Conservation (phyloP, 1,139 yeast species). For the Saccharomyces hybrid region DNA sequence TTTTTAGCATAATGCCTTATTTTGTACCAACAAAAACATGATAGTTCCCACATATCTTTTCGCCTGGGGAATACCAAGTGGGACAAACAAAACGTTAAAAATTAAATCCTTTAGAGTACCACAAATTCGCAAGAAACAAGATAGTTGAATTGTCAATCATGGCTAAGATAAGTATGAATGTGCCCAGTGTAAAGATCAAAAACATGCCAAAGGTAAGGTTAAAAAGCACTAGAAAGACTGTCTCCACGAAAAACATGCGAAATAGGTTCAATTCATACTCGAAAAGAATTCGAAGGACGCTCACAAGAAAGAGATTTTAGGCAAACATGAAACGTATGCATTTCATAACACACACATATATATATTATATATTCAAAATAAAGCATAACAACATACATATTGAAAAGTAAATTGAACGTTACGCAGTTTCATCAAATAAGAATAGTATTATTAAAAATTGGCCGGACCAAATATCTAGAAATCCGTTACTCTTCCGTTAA, state of each 20-base stretch:
- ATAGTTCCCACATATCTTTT: background rate
- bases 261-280: background rate
- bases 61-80: background rate
- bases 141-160: background rate
- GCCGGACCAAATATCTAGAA: conserved; percentile 41
- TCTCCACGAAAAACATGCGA: background rate
- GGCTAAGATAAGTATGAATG: background rate
- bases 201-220: background rate
- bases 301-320: background rate
- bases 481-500: conserved; percentile 93
- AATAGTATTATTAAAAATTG: background rate
- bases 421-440: background rate
- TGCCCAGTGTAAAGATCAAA: background rate
- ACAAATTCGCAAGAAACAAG: background rate
- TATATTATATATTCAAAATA: background rate
- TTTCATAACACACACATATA: background rate
- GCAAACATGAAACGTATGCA: background rate
- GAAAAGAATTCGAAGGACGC: background rate
- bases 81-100: background rate
- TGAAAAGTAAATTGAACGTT: background rate
- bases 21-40: background rate
- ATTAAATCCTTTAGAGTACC: background rate
- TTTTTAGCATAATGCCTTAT: background rate
- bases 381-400: background rate
- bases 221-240: background rate